Evolutionary conservation across 306 rosid species (phyloP).

Genomic region (Rosa rugosa): DNA sequence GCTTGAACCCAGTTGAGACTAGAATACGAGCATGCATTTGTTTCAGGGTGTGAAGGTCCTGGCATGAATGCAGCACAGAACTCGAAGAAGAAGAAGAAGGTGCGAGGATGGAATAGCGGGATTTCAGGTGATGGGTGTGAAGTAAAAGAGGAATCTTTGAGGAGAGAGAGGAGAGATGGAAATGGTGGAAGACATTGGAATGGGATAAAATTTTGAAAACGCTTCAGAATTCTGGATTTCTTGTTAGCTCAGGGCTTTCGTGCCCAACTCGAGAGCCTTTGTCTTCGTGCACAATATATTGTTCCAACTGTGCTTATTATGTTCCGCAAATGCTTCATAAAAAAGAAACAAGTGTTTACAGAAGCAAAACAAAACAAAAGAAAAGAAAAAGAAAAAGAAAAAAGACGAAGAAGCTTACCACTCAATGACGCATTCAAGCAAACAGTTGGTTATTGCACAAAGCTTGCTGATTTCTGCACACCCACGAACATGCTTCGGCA

Average conservation of each 20-base stretch:
- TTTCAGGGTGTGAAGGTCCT: slow-evolving; percentile 28
- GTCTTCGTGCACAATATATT: too few relatives aligned
- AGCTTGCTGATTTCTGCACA: too few relatives aligned
- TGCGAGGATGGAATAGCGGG: slow-evolving; percentile 6
- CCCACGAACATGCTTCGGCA: too few relatives aligned
- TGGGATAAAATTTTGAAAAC: neutral
- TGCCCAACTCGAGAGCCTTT: too few relatives aligned
- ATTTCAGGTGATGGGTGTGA: slow-evolving; percentile 50
- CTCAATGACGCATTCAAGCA: too few relatives aligned
- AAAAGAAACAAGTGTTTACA: too few relatives aligned
- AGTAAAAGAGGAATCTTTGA: slow-evolving; percentile 29
- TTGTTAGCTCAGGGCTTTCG: neutral
- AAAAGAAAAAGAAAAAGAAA: too few relatives aligned
- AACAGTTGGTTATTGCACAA: too few relatives aligned
- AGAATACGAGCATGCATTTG: slow-evolving; percentile 37
- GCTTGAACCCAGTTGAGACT: slow-evolving; percentile 28
- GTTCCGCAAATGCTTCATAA: too few relatives aligned
- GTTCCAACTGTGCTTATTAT: too few relatives aligned
- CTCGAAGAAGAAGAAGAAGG: slow-evolving; percentile 3
- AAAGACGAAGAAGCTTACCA: too few relatives aligned
- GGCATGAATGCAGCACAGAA: slow-evolving; percentile 25
- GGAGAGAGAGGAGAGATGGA: slow-evolving; percentile 12
- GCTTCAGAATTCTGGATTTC: neutral
- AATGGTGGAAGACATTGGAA: slow-evolving; percentile 31
- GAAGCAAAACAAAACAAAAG: too few relatives aligned